Base-by-base conservation (phyloP, 225 moss, liverwort and hornwort genomes). In the Physcomitrium patens region DNA sequence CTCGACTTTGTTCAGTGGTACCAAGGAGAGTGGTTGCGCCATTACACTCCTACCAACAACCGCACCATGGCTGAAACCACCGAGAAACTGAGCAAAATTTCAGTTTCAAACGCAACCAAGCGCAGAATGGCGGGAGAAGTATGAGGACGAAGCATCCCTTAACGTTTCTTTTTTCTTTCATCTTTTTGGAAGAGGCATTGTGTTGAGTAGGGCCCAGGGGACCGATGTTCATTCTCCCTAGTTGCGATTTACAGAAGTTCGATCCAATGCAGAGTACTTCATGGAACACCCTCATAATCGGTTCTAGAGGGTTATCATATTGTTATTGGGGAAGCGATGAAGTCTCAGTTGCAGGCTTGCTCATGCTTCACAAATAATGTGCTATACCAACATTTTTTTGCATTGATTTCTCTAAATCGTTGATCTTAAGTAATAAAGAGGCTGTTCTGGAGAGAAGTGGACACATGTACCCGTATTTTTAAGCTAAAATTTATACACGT, bases 51-150 rank as follows among this genome's bases (percentile, higher is more conserved):
- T 20, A 18, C 87, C 51, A 82, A 80, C 70, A 80, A 84, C 18
- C 91, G 97, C 61, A 50, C 51, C 16, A 68, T 56, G 62, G 60
- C 69, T 57, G 86, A 72, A n/a, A 85, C 83, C 23, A 55, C 76
- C 28, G 94, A 96, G 42, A 91, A 82, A 41, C 54, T 93, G 9
- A 87, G 86, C 75, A 84, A 82, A 76, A 82, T 94, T 24, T 78
- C 90, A 2, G 67, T 90, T 24, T 97, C 94, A 66, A 97, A 97
- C 65, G 94, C 97, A n/a, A 87, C 90, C 31, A 91, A 88, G 69
- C 83, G 93, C 56, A 87, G 94, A 70, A 72, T 79, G 77, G 83
- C 93, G 26, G 94, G 97, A 85, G 83, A 48, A 66, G 60, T 76
- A 57, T 84, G 83, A 83, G 61, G 19, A 62, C 44, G 50, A 42